phyloP scores from a whole-genome alignment of 78 protist species.

The Isochrysis galbana region DNA sequence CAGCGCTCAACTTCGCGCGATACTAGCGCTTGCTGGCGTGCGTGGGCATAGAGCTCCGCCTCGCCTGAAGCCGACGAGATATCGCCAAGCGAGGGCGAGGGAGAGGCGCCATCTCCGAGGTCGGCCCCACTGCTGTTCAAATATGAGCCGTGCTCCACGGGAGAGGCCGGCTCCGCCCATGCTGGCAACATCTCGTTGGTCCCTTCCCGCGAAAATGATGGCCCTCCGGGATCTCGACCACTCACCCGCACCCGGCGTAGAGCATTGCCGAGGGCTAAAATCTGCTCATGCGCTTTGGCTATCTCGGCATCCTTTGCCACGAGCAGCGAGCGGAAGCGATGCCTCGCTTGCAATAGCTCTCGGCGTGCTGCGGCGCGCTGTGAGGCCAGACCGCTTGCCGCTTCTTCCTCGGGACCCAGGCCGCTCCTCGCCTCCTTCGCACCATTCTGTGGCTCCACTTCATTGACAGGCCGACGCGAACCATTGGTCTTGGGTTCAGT shows the following conservation, averaged over 20 bases:
- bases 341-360: neutral
- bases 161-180: no score
- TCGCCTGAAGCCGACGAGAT: neutral
- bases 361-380: neutral
- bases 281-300: neutral
- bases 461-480: neutral
- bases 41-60: neutral
- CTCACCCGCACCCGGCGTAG: no score
- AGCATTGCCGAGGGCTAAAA: no score
- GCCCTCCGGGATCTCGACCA: no score
- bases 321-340: constrained; percentile 10
- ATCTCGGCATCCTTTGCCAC: neutral
- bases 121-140: neutral
- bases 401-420: neutral
- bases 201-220: no score
- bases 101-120: neutral
- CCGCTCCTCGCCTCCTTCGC: neutral
- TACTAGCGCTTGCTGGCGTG: neutral
- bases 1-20: neutral
- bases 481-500: neutral
- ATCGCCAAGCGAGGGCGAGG: neutral
- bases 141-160: neutral
- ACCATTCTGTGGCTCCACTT: neutral
- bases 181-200: no score
- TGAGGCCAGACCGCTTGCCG: neutral